Evolutionary conservation across 78 protist species (phyloP).

Genomic region (Creolimax fragrantissima): DNA sequence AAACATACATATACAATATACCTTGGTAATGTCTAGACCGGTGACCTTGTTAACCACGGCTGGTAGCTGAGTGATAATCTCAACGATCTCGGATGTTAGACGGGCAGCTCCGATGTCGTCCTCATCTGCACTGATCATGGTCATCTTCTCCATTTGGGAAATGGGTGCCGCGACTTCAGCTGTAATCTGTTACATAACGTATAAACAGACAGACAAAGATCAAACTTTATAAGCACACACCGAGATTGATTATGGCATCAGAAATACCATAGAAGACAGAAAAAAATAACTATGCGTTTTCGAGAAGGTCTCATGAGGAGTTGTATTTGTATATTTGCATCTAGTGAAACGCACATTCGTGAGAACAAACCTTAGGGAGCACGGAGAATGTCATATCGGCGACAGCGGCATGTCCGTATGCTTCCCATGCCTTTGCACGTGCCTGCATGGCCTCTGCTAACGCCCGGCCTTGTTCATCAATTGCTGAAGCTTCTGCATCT

Average conservation of each 20-base stretch:
- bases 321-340: too few species aligned
- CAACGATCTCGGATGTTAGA: constrained; percentile 28
- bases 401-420: constrained; percentile 17
- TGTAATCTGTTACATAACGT: background rate
- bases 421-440: constrained; percentile 9
- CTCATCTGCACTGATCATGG: constrained; percentile 8
- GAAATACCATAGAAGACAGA: too few species aligned
- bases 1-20: too few species aligned
- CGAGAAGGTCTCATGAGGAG: too few species aligned
- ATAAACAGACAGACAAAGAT: too few species aligned
- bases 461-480: background rate
- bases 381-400: constrained; percentile 16
- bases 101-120: constrained; percentile 27
- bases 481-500: constrained; percentile 15
- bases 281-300: too few species aligned
- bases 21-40: constrained; percentile 23
- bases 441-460: background rate
- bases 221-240: too few species aligned
- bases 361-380: constrained; percentile 31
- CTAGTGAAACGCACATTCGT: too few species aligned
- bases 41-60: background rate
- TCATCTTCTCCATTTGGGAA: constrained; percentile 9
- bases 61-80: constrained; percentile 19
- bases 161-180: constrained; percentile 25
- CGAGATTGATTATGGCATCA: too few species aligned